Conservation (phyloP, 1,284 basidiomycete genomes). For the Heterobasidion annosum region DNA sequence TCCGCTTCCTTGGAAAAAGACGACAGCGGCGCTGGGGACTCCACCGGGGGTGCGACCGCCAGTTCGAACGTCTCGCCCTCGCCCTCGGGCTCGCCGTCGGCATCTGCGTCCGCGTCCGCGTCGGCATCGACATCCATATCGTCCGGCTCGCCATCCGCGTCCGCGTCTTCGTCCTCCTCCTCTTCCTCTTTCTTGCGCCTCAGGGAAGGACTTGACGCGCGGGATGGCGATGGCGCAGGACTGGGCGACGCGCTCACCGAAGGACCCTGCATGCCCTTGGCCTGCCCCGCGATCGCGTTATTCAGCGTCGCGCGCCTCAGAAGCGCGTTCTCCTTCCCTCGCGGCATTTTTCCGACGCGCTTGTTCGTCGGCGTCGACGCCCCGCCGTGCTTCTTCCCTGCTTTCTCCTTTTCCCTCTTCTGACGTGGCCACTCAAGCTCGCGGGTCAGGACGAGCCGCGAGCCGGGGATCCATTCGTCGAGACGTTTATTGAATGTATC, state of each 20-base stretch:
- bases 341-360: slow-evolving; percentile 21
- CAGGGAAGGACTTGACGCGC: slow-evolving; percentile 46
- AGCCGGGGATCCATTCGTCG: slow-evolving; percentile 96
- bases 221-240: slow-evolving; percentile 33
- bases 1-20: slow-evolving; percentile 93
- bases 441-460: slow-evolving; percentile 74
- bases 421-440: slow-evolving; percentile 98
- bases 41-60: slow-evolving; percentile 22
- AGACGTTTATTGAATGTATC: slow-evolving; percentile 97
- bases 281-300: slow-evolving; percentile 8
- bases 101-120: slow-evolving; percentile 42
- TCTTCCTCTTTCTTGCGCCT: slow-evolving; percentile 66
- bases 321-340: slow-evolving; percentile 29
- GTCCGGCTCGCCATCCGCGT: slow-evolving; percentile 45
- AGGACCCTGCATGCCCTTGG: slow-evolving; percentile 5
- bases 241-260: slow-evolving; percentile 13
- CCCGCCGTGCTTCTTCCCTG: slow-evolving; percentile 13
- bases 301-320: slow-evolving; percentile 13
- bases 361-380: slow-evolving; percentile 10
- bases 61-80: slow-evolving; percentile 37
- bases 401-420: slow-evolving; percentile 40
- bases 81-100: slow-evolving; percentile 43
- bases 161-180: slow-evolving; percentile 45
- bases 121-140: slow-evolving; percentile 47
- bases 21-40: slow-evolving; percentile 37